Base-by-base conservation (phyloP, 768 basidiomycete genomes). In the Suillus fuscotomentosus region DNA sequence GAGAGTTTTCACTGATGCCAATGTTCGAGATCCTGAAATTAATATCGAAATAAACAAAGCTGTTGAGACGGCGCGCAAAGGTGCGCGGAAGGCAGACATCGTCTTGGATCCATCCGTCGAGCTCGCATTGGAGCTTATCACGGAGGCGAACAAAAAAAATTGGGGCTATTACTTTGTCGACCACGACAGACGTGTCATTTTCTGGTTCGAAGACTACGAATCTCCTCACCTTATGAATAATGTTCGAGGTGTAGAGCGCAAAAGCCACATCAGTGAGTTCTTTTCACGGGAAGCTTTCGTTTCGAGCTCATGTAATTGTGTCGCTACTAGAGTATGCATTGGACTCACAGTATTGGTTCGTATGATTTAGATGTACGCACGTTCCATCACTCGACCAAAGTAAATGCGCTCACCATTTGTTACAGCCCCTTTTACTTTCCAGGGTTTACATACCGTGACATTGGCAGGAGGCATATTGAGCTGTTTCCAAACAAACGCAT, bases 121-220 rank as follows among this genome's bases (percentile, higher is more conserved):
- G 24, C 14, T 27, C 15, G 48, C 13, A 22, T 14, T 48, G 13
- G 48, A 48, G 48, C 48, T 48, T 7, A 27, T 27, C 6, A 6
- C 31, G 5, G 47, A 13, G 22, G 6, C 22, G 47, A 22, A 24
- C 13, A 22, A 11, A 5, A 6, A 48, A 24, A 6, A 22, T 10
- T 22, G n/a, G 8, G 48, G 48, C 65, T 85, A 85, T 68, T 85
- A 84, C 64, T 81, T 80, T 56, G 80, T 77, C 10, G 75, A 84
- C 63, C 83, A 85, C 60, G 43, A 67, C 0, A 71, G 70, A 0
- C 78, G 79, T 17, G 68, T 72, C 10, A 72, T 85, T 15, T 86
- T 86, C 63, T 87, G 82, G 76, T 61, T 85, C 31, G 77, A 85
- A 50, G 65, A 76, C 0, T 79, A 77, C 36, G 66, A 78, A 3